These are phyloP conservation scores for Eurotiales sp. DNA, from an alignment of 2,329 filamentous ascomycete species.

Conservation along the genomic window DNA sequence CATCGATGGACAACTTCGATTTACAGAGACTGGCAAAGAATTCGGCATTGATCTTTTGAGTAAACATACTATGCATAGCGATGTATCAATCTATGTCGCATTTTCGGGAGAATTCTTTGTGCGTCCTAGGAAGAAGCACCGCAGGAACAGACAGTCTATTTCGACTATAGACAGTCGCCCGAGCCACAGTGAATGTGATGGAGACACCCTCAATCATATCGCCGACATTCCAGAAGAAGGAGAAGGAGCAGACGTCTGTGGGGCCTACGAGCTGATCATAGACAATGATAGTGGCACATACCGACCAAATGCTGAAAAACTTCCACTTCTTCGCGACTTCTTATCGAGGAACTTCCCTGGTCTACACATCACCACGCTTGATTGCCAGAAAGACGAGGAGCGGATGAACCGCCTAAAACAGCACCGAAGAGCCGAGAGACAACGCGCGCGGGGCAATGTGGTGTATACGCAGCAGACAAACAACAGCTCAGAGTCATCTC, in stretches of 20 bases:
- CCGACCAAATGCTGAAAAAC: slow-evolving; percentile 71
- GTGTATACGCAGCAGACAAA: slow-evolving; percentile 53
- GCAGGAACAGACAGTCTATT: slow-evolving; percentile 33
- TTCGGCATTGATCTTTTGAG: slow-evolving; percentile 90
- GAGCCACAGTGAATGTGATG: not conserved
- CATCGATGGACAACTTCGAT: slow-evolving; percentile 78
- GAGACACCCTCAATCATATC: not conserved
- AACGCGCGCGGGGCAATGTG: slow-evolving; percentile 52
- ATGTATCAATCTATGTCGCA: slow-evolving; percentile 86
- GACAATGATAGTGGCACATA: slow-evolving; percentile 97
- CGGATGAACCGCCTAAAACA: slow-evolving; percentile 71
- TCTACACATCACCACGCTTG: slow-evolving; percentile 67
- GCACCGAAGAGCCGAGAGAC: slow-evolving; percentile 70
- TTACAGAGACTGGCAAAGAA: slow-evolving; percentile 93
- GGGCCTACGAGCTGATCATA: slow-evolving; percentile 78
- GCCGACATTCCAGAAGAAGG: too few relatives aligned
- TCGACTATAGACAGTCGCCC: not conserved
- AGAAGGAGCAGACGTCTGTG: slow-evolving; percentile 40
- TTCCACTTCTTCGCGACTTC: slow-evolving; percentile 69
- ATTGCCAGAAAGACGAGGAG: slow-evolving; percentile 69
- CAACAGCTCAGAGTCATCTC: slow-evolving; percentile 38
- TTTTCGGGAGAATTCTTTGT: slow-evolving; percentile 93
- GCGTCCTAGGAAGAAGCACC: slow-evolving; percentile 57
- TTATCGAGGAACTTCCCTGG: slow-evolving; percentile 71
- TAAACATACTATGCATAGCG: slow-evolving; percentile 96